phyloP scores from a whole-genome alignment of 805 yeast genomes.

The Cyberlindnera misumaiensis region DNA sequence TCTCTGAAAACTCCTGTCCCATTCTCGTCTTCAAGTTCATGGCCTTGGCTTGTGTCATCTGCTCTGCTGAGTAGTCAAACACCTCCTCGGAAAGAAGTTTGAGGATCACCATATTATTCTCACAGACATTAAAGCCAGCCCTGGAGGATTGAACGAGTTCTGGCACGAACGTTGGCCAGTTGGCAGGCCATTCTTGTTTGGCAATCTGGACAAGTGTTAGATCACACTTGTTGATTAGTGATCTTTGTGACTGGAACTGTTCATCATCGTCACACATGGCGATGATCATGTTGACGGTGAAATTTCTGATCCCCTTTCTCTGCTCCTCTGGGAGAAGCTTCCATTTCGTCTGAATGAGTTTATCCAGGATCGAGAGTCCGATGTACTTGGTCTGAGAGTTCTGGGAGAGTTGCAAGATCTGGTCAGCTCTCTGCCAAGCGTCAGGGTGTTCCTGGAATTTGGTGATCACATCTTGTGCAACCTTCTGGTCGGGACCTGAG shows the following conservation, averaged over 20 bases:
- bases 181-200: constrained; percentile 98
- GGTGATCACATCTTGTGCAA: constrained; percentile 65
- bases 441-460: constrained; percentile 91
- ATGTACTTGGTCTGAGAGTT: constrained; percentile 89
- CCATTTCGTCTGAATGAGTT: constrained; percentile 89
- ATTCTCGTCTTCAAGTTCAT: constrained; percentile 73
- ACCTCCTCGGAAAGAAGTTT: constrained; percentile 90
- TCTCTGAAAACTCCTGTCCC: constrained; percentile 87
- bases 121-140: constrained; percentile 88
- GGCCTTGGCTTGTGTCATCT: constrained; percentile 94
- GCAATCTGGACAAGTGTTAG: constrained; percentile 88
- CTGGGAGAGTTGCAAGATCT: constrained; percentile 68
- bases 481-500: constrained; percentile 56
- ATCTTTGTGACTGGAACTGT: constrained; percentile 62
- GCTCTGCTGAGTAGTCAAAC: constrained; percentile 91
- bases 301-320: constrained; percentile 88
- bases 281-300: constrained; percentile 89
- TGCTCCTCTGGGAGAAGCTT: constrained; percentile 84
- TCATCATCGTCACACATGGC: constrained; percentile 81
- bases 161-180: constrained; percentile 96
- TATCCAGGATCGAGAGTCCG: constrained; percentile 85
- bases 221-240: constrained; percentile 88
- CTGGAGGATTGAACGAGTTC: constrained; percentile 83
- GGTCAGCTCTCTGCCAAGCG: constrained; percentile 92
- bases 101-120: constrained; percentile 91